Percentiles rank a stretch among this genome's conserved stretches.
Conservation (phyloP, 305 asterid genomes). For the Solanum hybrid region DNA sequence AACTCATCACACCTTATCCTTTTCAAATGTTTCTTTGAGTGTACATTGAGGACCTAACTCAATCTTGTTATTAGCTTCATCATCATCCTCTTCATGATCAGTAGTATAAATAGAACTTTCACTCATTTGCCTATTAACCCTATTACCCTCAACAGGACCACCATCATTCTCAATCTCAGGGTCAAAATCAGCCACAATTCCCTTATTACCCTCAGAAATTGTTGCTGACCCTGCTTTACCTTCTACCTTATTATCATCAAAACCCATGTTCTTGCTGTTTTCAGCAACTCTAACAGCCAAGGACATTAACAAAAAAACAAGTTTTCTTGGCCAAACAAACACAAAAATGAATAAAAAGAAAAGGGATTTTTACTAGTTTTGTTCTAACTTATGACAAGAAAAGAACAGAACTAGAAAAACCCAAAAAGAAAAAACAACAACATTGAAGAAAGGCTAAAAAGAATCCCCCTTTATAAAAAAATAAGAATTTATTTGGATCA, state of each 20-base stretch:
- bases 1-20: slow-evolving; percentile 60
- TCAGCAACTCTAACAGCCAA: slow-evolving; percentile 48
- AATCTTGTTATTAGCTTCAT: slow-evolving; percentile 53
- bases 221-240: slow-evolving; percentile 12
- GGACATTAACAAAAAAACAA: slow-evolving; percentile 34
- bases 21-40: slow-evolving; percentile 83
- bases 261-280: slow-evolving; percentile 5
- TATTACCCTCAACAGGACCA: not conserved
- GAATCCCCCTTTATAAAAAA: not conserved
- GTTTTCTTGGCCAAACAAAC: not conserved
- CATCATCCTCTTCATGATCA: slow-evolving; percentile 90
- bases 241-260: slow-evolving; percentile 45
- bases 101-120: slow-evolving; percentile 58
- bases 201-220: slow-evolving; percentile 1
- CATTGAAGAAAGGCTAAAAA: slow-evolving; percentile 18
- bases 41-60: slow-evolving; percentile 90
- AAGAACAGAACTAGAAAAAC: slow-evolving; percentile 1
- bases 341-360: not conserved
- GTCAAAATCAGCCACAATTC: slow-evolving; percentile 25
- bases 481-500: not conserved
- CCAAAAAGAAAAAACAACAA: slow-evolving; percentile 5
- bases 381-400: not conserved
- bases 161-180: slow-evolving; percentile 34
- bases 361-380: not conserved
- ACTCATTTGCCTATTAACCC: slow-evolving; percentile 53